Conservation (phyloP, 1,284 basidiomycete genomes). For the Rhodotorula sp. region DNA sequence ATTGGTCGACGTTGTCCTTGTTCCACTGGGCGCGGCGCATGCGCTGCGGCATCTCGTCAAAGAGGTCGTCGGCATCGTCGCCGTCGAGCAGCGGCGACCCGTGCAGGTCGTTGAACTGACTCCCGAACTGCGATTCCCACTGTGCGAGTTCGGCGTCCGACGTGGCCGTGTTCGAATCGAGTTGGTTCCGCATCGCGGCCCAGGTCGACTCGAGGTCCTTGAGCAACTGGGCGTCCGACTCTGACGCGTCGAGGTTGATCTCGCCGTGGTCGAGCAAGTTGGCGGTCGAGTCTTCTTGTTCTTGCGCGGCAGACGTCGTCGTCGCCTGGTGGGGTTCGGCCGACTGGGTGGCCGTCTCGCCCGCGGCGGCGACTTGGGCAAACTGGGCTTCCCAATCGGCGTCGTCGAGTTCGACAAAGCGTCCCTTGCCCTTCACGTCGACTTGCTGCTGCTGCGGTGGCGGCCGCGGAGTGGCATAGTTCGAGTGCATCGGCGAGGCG, state of each 20-base stretch:
- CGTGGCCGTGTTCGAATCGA: conserved; percentile 58
- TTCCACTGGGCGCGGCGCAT: conserved; percentile 32
- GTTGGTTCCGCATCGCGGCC: conserved; percentile 40
- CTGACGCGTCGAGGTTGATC: conserved; percentile 49
- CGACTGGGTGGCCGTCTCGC: background rate
- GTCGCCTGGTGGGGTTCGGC: background rate
- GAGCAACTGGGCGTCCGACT: conserved; percentile 50
- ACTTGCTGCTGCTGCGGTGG: conserved; percentile 4
- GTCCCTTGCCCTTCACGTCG: conserved; percentile 35
- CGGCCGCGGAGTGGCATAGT: background rate
- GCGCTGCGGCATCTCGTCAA: conserved; percentile 8
- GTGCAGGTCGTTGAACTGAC: conserved; percentile 43
- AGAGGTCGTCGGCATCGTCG: conserved; percentile 15
- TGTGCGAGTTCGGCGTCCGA: conserved; percentile 62
- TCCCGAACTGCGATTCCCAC: conserved; percentile 46
- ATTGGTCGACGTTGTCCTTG: conserved; percentile 42
- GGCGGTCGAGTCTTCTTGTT: conserved; percentile 49
- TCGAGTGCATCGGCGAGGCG: conserved; percentile 9
- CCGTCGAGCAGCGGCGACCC: conserved; percentile 18
- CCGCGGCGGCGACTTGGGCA: conserved; percentile 68
- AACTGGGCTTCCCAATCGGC: conserved; percentile 79
- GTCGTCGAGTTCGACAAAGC: conserved; percentile 47
- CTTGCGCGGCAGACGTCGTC: conserved; percentile 59
- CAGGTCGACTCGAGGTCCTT: conserved; percentile 47
- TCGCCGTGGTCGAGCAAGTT: conserved; percentile 54